Conservation (phyloP, 129 eudicot genomes). For the carrot (Daucus carota) region DH1_v3.0 NC_030383.2:414501-415000, state of each 20-base stretch:
- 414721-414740: slow-evolving; percentile 24
- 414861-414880: slow-evolving; percentile 31
- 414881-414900: slow-evolving; percentile 29
- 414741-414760: slow-evolving; percentile 28
- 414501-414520: slow-evolving; percentile 24
- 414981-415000: background rate
- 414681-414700: slow-evolving; percentile 23
- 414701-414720: slow-evolving; percentile 30
- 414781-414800: slow-evolving; percentile 30
- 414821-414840: slow-evolving; percentile 31
- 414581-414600: slow-evolving; percentile 35
- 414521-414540: slow-evolving; percentile 31
- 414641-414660: slow-evolving; percentile 29
- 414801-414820: slow-evolving; percentile 32
- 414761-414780: slow-evolving; percentile 28
- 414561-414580: slow-evolving; percentile 30
- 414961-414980: background rate
- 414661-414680: slow-evolving; percentile 25
- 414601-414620: slow-evolving; percentile 33
- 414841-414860: slow-evolving; percentile 26
- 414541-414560: slow-evolving; percentile 35
- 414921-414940: slow-evolving; percentile 27
- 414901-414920: slow-evolving; percentile 27
- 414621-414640: slow-evolving; percentile 22
- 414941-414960: slow-evolving; percentile 16